Evolutionary conservation across 2,329 filamentous ascomycete genomes (phyloP), one percentile per base, ranked within the genome.

Genomic region (Colletotrichum kahawae): DNA sequence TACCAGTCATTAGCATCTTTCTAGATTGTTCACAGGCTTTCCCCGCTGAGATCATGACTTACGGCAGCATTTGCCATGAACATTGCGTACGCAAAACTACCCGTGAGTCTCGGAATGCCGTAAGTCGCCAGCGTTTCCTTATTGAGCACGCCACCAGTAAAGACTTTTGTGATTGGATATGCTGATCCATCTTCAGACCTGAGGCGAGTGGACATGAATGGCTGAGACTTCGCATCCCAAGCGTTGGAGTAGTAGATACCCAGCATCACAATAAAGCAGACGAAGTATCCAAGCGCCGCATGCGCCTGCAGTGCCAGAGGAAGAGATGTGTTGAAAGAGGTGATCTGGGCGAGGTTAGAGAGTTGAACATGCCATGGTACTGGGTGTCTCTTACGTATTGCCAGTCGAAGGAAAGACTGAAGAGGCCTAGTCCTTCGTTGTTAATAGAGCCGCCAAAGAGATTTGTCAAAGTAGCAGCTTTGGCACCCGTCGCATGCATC

Each of bases 11-110:
- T 12, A 80, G 70, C 65, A 74, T n/a, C 70, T 13, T 2, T 16
- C 8, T 43, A 5, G 14, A 33, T 24, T 14, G 3, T 3, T n/a
- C 1, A 6, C 1, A 6, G 10, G 6, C 3, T 31, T 21, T 18
- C 2, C 21, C 65, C 3, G 33, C 2, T 7, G n/a, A 8, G 2
- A 2, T 3, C 14, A 24, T 14, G 57, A 85, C 87, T 80, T 82
- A 89, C 87, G 36, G 90, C 89, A 76, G 88, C 87, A 80, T 91
- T 91, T 3, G 89, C 88, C 83, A 91, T 91, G 75, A 91, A 87
- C 83, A 91, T 85, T 3, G 86, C 82, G 59, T 87, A 90, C 0
- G 88, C 89, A 77, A 91, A 91, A 1, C 81, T 85, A 2, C 88
- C 89, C 0, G 85, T 85, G 4, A 91, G 79, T 9, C 79, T 84